phyloP scores from a whole-genome alignment of 2,329 filamentous ascomycete genomes.

The Stachybotrys elegans region DNA sequence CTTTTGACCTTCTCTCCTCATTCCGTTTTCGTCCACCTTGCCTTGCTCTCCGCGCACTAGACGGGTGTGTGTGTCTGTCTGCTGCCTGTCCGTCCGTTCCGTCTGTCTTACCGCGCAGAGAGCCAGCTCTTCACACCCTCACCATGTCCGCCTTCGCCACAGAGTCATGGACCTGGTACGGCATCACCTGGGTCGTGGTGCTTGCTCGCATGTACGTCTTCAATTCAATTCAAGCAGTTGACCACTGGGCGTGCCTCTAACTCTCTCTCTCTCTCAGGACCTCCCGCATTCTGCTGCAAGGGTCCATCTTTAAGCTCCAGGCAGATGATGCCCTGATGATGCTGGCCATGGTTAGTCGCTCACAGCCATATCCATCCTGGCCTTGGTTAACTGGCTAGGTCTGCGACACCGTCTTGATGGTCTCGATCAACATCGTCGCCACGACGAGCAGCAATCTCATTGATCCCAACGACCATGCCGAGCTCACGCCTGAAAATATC shows the following conservation, averaged over 20 bases:
- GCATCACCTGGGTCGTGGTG: conserved; percentile 32
- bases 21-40: too few relatives aligned
- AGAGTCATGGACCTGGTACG: conserved; percentile 42
- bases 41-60: too few relatives aligned
- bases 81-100: too few relatives aligned
- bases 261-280: conserved; percentile 16
- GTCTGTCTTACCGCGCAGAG: too few relatives aligned
- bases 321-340: conserved; percentile 53
- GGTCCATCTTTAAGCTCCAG: conserved; percentile 45
- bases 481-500: conserved; percentile 40
- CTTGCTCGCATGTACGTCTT: conserved; percentile 32
- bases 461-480: conserved; percentile 35
- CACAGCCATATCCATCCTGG: conserved; percentile 3
- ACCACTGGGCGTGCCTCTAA: background rate
- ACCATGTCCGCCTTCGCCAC: conserved; percentile 24
- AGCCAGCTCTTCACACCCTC: background rate
- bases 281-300: conserved; percentile 33
- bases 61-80: too few relatives aligned
- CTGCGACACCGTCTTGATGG: conserved; percentile 50
- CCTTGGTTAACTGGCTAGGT: conserved; percentile 19
- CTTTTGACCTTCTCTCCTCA: too few relatives aligned
- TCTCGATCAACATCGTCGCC: conserved; percentile 49
- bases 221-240: background rate
- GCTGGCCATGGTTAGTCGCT: conserved; percentile 39
- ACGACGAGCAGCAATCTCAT: conserved; percentile 57